Evolutionary conservation across 139 green algal species (phyloP).

Genomic region (Chlorella sp.): DNA sequence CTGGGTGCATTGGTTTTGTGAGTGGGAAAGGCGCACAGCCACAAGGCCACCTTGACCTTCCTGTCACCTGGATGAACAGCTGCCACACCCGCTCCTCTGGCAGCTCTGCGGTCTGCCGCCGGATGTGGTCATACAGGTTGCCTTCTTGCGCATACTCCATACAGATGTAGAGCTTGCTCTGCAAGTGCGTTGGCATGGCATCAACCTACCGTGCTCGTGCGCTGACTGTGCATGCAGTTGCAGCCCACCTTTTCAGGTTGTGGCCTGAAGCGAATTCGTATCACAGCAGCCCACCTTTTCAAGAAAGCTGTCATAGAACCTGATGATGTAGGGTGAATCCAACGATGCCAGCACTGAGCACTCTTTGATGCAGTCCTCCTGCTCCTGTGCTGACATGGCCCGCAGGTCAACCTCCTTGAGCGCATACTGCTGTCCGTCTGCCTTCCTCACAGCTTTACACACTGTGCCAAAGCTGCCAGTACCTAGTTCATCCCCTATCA

Average conservation of each 20-base stretch:
- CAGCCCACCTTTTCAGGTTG: not conserved
- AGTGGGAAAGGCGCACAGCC: no score
- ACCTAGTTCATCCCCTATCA: constrained; percentile 35
- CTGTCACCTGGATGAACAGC: constrained; percentile 46
- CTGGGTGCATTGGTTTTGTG: no score
- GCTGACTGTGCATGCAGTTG: not conserved
- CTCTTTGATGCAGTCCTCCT: constrained; percentile 67
- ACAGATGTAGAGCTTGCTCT: constrained; percentile 65
- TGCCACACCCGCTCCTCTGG: constrained; percentile 55
- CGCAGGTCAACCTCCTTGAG: constrained; percentile 60
- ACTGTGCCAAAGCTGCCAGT: constrained; percentile 51
- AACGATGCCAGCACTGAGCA: constrained; percentile 47
- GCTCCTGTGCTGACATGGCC: constrained; percentile 53
- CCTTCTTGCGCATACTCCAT: constrained; percentile 58
- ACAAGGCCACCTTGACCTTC: no score
- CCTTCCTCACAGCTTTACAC: constrained; percentile 38
- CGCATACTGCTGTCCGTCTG: constrained; percentile 44
- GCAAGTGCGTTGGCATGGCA: not conserved
- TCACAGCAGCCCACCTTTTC: constrained; percentile 49
- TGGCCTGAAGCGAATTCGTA: no score
- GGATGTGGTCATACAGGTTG: constrained; percentile 52
- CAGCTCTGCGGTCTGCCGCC: constrained; percentile 30
- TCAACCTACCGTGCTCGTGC: not conserved
- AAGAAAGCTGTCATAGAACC: constrained; percentile 70
- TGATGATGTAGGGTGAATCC: constrained; percentile 62